A percentile compares a stretch with the other conserved stretches of the same genome.
Conservation (phyloP, 192 early-diverging fungal species). For the Phlyctochytrium bullatum region DNA sequence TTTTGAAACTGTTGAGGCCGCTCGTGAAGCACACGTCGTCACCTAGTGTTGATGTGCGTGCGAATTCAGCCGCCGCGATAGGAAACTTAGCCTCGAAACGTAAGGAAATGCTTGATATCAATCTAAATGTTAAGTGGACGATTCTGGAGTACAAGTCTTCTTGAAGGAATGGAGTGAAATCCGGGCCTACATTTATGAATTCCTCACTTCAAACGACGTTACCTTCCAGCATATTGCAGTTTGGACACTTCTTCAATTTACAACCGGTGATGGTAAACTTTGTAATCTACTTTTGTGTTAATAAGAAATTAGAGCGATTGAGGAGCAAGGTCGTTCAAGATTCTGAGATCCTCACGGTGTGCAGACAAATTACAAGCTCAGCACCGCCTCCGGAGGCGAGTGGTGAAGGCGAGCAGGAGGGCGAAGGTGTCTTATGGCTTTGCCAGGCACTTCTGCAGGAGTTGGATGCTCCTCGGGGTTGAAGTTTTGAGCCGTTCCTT, state of each 20-base stretch:
- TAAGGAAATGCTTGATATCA: conserved; percentile 17
- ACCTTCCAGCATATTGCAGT: conserved; percentile 79
- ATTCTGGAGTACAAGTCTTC: conserved; percentile 55
- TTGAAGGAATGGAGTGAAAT: conserved; percentile 61
- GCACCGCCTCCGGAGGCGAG: too few relatives aligned
- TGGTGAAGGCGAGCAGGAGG: not conserved
- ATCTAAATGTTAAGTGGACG: conserved; percentile 55
- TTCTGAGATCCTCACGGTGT: too few relatives aligned
- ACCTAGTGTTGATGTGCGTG: conserved; percentile 65
- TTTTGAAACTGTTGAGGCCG: conserved; percentile 56
- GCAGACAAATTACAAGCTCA: too few relatives aligned
- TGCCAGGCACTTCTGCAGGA: not conserved
- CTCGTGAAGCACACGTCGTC: conserved; percentile 67
- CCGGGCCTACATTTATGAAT: conserved; percentile 71
- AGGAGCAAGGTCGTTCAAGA: too few relatives aligned
- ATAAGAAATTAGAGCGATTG: too few relatives aligned
- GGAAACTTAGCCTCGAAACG: conserved; percentile 66
- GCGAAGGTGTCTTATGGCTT: not conserved
- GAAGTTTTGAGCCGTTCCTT: too few relatives aligned
- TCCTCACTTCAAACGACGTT: conserved; percentile 60
- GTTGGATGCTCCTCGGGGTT: not conserved
- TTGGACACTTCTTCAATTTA: conserved; percentile 81
- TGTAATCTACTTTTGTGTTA: too few relatives aligned
- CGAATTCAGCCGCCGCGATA: conserved; percentile 75
- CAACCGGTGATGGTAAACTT: conserved; percentile 35